These are phyloP conservation scores for Cystobasidium pallidum DNA, from an alignment of 1,284 basidiomycete species.

Conservation along the genomic window DNA sequence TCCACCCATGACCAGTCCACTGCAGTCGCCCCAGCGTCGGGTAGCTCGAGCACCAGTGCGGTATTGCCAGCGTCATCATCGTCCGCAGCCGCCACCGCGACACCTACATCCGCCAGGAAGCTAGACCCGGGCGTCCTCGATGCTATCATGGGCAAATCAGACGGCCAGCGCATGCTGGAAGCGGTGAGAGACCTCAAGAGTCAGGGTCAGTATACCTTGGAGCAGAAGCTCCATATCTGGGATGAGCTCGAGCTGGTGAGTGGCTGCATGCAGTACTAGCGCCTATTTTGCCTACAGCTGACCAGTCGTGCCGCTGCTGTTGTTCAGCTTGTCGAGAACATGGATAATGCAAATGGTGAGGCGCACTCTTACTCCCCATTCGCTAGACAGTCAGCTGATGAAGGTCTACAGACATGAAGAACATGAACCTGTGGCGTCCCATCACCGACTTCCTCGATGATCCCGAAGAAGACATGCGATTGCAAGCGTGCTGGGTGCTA, in stretches of 20 bases:
- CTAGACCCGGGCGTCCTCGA: constrained; percentile 81
- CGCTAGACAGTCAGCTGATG: not conserved
- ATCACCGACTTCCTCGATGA: constrained; percentile 70
- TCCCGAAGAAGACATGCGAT: constrained; percentile 67
- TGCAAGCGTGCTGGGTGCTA: constrained; percentile 83
- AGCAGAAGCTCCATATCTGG: constrained; percentile 74
- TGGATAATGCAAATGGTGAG: constrained; percentile 93
- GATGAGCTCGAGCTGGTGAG: constrained; percentile 94
- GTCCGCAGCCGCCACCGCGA: not conserved
- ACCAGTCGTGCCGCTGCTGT: constrained; percentile 5
- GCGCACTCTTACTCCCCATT: no score
- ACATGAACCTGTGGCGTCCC: constrained; percentile 82
- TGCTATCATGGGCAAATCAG: constrained; percentile 80
- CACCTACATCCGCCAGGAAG: constrained; percentile 29
- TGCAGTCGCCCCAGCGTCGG: constrained; percentile 28
- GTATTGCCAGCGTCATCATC: constrained; percentile 6
- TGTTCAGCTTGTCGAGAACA: constrained; percentile 67
- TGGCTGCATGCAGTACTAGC: not conserved
- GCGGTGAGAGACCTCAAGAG: constrained; percentile 75
- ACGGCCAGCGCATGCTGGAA: constrained; percentile 84
- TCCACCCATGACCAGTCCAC: constrained; percentile 14
- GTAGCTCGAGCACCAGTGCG: constrained; percentile 12
- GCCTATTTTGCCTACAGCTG: not conserved
- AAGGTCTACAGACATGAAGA: constrained; percentile 68
- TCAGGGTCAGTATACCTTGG: constrained; percentile 62